Conservation (phyloP, 495 filamentous ascomycete species). For the Talaromyces stipitatus region DNA sequence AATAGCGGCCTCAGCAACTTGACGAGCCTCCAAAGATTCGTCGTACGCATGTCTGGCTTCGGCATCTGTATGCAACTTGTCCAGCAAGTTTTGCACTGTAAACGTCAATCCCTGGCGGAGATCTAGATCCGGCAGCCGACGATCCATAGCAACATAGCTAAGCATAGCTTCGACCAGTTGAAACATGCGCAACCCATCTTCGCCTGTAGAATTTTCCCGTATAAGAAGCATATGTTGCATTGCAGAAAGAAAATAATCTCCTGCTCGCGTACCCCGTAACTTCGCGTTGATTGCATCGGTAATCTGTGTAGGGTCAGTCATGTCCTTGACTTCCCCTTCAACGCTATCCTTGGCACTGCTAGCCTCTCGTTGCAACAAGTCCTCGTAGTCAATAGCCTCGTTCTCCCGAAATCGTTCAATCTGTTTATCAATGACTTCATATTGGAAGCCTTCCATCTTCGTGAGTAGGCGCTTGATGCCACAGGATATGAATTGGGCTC, state of each 20-base stretch:
- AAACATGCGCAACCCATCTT: constrained; percentile 93
- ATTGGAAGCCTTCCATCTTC: constrained; percentile 99
- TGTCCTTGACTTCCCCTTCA: constrained; percentile 87
- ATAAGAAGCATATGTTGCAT: constrained; percentile 94
- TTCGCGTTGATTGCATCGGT: constrained; percentile 88
- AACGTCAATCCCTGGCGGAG: constrained; percentile 96
- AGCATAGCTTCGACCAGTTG: constrained; percentile 97
- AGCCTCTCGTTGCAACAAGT: constrained; percentile 85
- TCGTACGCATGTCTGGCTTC: constrained; percentile 87
- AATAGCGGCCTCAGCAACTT: constrained; percentile 90
- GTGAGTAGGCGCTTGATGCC: constrained; percentile 88
- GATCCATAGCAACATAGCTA: constrained; percentile 98
- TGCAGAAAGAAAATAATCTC: constrained; percentile 93
- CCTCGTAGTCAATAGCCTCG: constrained; percentile 96
- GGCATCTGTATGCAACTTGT: constrained; percentile 91
- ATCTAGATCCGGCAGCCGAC: constrained; percentile 91
- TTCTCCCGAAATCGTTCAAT: constrained; percentile 89
- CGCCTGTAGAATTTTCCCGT: constrained; percentile 74
- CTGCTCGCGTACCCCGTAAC: constrained; percentile 71
- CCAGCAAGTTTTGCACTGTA: constrained; percentile 89
- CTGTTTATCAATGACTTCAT: constrained; percentile 97
- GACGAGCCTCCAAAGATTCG: constrained; percentile 79
- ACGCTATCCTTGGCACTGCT: constrained; percentile 83
- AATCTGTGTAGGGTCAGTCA: constrained; percentile 88
- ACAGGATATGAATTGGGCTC: constrained; percentile 92